A percentile compares a stretch with the other conserved stretches of the same genome.
These are phyloP conservation scores for Globisporangium middletonii DNA, from an alignment of 352 stramenopile species.

Conservation along the genomic window DNA sequence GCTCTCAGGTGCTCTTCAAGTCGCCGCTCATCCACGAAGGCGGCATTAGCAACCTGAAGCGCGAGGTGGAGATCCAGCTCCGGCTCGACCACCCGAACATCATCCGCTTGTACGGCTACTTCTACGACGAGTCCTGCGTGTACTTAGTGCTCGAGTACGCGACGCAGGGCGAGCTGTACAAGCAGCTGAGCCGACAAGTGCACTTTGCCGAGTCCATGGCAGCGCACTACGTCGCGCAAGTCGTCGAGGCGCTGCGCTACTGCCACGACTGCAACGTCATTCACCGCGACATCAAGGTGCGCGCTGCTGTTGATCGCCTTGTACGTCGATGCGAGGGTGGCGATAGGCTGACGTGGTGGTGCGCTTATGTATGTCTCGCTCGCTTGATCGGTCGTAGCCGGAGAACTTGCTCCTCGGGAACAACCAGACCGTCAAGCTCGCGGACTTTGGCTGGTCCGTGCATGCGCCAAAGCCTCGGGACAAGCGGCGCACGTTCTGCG, in stretches of 20 bases:
- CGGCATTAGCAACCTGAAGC: conserved; percentile 56
- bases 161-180: conserved; percentile 76
- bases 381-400: conserved; percentile 25
- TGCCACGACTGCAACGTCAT: conserved; percentile 77
- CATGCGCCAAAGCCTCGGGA: conserved; percentile 59
- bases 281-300: conserved; percentile 86
- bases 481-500: conserved; percentile 69
- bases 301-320: background rate
- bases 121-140: conserved; percentile 77
- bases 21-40: conserved; percentile 49
- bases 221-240: conserved; percentile 68
- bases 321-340: background rate
- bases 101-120: conserved; percentile 74
- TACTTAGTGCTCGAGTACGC: conserved; percentile 86
- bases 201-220: conserved; percentile 47
- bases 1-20: conserved; percentile 58
- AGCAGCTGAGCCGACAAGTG: conserved; percentile 52
- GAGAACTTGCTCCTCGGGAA: conserved; percentile 79
- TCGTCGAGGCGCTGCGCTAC: conserved; percentile 71
- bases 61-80: conserved; percentile 82
- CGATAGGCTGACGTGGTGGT: background rate
- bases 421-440: conserved; percentile 78
- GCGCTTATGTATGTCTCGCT: conserved; percentile 4
- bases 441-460: conserved; percentile 86
- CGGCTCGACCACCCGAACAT: conserved; percentile 73